A percentile compares a stretch with the other conserved stretches of the same genome.
These are phyloP conservation scores for Penicillium odoratum DNA, from an alignment of 495 filamentous ascomycete species.

Conservation along the genomic window DNA sequence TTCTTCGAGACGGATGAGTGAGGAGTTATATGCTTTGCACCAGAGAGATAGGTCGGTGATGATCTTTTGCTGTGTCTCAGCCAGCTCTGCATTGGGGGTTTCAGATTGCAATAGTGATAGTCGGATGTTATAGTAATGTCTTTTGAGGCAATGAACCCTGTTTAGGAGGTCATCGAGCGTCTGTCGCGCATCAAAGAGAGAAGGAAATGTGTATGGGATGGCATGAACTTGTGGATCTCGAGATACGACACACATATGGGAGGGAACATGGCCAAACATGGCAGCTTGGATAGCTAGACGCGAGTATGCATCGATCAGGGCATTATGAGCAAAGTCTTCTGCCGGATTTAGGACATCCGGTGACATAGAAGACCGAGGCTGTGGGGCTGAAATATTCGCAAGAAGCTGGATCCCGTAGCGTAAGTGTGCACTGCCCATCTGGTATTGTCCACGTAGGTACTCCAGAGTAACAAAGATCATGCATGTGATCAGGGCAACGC, in stretches of 20 bases:
- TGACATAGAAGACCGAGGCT: conserved; percentile 7
- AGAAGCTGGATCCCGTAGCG: conserved; percentile 37
- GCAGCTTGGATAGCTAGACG: conserved; percentile 20
- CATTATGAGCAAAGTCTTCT: conserved; percentile 25
- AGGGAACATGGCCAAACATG: conserved; percentile 23
- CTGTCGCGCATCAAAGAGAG: conserved; percentile 14
- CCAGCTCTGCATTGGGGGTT: conserved; percentile 1
- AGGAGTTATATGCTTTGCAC: conserved; percentile 15
- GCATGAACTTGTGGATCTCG: conserved; percentile 16
- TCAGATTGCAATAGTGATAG: neutral
- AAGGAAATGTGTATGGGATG: conserved; percentile 14
- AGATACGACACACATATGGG: conserved; percentile 16
- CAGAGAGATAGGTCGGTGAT: conserved; percentile 14
- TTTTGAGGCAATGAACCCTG: conserved; percentile 19
- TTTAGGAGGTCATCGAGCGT: conserved; percentile 21
- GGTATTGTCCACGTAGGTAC: conserved; percentile 47
- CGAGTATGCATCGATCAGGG: conserved; percentile 21
- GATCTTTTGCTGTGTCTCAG: conserved; percentile 9
- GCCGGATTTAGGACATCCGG: conserved; percentile 14
- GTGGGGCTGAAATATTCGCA: conserved; percentile 6
- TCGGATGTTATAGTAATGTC: conserved; percentile 1
- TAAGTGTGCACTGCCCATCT: conserved; percentile 46
- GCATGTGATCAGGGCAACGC: conserved; percentile 50
- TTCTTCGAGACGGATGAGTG: conserved; percentile 7
- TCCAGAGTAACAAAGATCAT: conserved; percentile 54